Percentiles rank a stretch among this genome's conserved stretches.
Evolutionary conservation across 768 basidiomycete species (phyloP).

Genomic region (Mycena galericulata): DNA sequence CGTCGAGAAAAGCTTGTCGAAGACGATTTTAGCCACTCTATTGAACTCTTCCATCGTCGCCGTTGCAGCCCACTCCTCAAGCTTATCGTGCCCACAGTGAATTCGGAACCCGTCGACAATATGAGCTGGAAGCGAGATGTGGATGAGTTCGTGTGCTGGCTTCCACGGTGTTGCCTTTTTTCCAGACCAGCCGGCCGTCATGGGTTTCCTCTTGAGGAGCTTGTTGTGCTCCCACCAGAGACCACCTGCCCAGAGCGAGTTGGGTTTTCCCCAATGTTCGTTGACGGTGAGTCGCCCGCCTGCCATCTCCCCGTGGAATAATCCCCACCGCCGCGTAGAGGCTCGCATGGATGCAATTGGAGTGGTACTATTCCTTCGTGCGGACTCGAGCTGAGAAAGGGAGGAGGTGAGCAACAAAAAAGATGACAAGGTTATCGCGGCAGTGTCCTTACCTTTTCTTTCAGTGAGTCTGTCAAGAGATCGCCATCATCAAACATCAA

Average conservation of each 20-base stretch:
- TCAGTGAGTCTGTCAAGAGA: conserved; percentile 26
- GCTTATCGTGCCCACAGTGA: conserved; percentile 14
- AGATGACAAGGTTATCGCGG: background rate
- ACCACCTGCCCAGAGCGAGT: conserved; percentile 33
- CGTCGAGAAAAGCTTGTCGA: conserved; percentile 27
- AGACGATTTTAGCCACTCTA: conserved; percentile 12
- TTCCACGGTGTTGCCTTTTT: conserved; percentile 18
- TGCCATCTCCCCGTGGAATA: conserved; percentile 42
- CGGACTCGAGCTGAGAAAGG: conserved; percentile 19
- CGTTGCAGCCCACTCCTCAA: conserved; percentile 24
- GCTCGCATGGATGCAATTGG: conserved; percentile 8
- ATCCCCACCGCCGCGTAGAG: conserved; percentile 31
- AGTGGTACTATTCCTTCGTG: conserved; percentile 19
- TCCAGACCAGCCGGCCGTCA: conserved; percentile 12
- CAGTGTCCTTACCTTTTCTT: conserved; percentile 34
- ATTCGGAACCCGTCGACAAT: conserved; percentile 30
- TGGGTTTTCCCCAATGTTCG: conserved; percentile 44
- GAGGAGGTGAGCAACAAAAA: background rate
- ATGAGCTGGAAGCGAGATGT: too few species aligned
- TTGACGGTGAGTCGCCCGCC: conserved; percentile 36
- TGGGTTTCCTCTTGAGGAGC: conserved; percentile 17
- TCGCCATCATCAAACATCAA: conserved; percentile 30
- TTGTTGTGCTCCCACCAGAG: conserved; percentile 30
- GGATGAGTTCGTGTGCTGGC: conserved; percentile 23
- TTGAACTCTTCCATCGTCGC: conserved; percentile 24